These are phyloP conservation scores for Mycena floridula DNA, from an alignment of 768 basidiomycete species.

Conservation along the genomic window DNA sequence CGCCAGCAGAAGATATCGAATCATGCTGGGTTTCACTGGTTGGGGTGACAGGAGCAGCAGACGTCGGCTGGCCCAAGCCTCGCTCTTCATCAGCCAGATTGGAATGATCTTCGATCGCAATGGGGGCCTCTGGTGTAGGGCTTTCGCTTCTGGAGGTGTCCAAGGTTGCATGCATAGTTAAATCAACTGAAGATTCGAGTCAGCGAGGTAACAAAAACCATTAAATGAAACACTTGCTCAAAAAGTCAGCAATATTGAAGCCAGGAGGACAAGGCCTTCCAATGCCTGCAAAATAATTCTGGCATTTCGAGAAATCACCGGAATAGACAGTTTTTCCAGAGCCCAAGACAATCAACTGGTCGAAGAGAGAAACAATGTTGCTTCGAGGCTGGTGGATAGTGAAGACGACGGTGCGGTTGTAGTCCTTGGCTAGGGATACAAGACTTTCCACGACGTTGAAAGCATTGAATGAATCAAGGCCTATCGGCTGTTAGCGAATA, in stretches of 20 bases:
- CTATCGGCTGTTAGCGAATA: conserved; percentile 26
- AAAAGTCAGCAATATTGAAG: conserved; percentile 95
- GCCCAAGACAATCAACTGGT: conserved; percentile 83
- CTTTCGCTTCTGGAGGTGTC: conserved; percentile 31
- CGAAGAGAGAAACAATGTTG: conserved; percentile 95
- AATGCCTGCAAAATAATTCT: conserved; percentile 73
- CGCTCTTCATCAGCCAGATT: conserved; percentile 68
- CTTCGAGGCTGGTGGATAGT: conserved; percentile 98
- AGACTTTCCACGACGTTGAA: conserved; percentile 91
- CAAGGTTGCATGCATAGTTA: conserved; percentile 57
- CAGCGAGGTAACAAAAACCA: too few relatives aligned
- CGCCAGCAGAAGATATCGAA: conserved; percentile 37
- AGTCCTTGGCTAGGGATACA: conserved; percentile 77
- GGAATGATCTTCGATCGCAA: conserved; percentile 29
- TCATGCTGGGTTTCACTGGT: conserved; percentile 28
- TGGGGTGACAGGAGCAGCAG: conserved; percentile 1
- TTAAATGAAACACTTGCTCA: conserved; percentile 56
- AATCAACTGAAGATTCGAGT: conserved; percentile 49
- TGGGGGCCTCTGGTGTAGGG: conserved; percentile 35
- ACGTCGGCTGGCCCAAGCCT: conserved; percentile 20
- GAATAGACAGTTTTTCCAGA: conserved; percentile 82
- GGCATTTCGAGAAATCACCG: conserved; percentile 69
- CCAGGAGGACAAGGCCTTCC: conserved; percentile 86
- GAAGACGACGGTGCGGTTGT: conserved; percentile 93
- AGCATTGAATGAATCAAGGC: conserved; percentile 93